Conservation (phyloP, 169 alveolate species). For the Plasmodium gonderi region DNA sequence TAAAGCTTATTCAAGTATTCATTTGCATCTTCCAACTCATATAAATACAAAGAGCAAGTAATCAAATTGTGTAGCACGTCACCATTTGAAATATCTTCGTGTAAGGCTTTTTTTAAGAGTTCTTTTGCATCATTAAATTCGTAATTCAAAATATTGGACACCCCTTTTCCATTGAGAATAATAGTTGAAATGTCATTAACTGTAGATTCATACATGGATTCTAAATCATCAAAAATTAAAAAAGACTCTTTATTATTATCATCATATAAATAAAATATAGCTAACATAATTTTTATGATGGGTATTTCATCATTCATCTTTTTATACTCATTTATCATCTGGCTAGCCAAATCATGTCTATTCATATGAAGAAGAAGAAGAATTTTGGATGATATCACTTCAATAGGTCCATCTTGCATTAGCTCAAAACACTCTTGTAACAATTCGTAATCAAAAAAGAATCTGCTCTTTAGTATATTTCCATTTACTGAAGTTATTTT, state of each 20-base stretch:
- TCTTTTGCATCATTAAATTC: slow-evolving; percentile 72
- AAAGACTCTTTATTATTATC: slow-evolving; percentile 65
- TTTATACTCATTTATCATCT: slow-evolving; percentile 28
- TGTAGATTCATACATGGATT: slow-evolving; percentile 36
- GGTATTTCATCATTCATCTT: slow-evolving; percentile 74
- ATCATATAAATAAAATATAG: slow-evolving; percentile 49
- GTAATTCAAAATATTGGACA: slow-evolving; percentile 34
- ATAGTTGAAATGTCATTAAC: slow-evolving; percentile 38
- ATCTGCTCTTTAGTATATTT: slow-evolving; percentile 50
- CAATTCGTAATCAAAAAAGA: slow-evolving; percentile 40
- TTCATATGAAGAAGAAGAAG: slow-evolving; percentile 22
- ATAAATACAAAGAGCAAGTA: slow-evolving; percentile 62
- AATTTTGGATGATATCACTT: slow-evolving; percentile 40
- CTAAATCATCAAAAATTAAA: slow-evolving; percentile 68
- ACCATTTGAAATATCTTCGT: slow-evolving; percentile 6
- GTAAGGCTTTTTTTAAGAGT: slow-evolving; percentile 17
- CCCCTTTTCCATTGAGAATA: slow-evolving; percentile 63
- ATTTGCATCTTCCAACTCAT: slow-evolving; percentile 57
- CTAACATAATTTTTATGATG: slow-evolving; percentile 50
- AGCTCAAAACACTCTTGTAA: slow-evolving; percentile 70
- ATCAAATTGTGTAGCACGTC: slow-evolving; percentile 38
- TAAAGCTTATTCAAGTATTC: slow-evolving; percentile 49
- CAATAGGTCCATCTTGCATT: slow-evolving; percentile 35
- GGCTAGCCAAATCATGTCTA: slow-evolving; percentile 31
- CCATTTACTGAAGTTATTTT: slow-evolving; percentile 27